phyloP scores from a whole-genome alignment of 345 rosid species.

The Carallia pectinifolia region DNA sequence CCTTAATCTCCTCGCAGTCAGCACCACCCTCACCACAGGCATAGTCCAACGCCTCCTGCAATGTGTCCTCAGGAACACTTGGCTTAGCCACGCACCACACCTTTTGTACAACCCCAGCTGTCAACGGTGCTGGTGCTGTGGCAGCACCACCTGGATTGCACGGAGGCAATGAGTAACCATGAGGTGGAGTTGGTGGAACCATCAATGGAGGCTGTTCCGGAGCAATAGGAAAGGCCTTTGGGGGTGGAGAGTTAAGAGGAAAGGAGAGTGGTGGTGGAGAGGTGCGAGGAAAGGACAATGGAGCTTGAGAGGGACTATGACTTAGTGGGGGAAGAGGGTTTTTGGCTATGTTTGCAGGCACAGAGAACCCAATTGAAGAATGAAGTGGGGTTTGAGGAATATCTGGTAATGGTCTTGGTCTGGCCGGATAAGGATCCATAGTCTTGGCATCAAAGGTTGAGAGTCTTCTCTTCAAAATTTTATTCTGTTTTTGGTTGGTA shows the following conservation, averaged over 20 bases:
- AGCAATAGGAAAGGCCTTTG: conserved; percentile 22
- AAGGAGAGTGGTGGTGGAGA: conserved; percentile 22
- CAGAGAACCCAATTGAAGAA: conserved; percentile 49
- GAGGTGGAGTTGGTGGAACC: conserved; percentile 30
- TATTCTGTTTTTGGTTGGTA: conserved; percentile 18
- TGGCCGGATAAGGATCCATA: conserved; percentile 38
- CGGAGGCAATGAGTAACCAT: conserved; percentile 41
- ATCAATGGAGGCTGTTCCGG: conserved; percentile 42
- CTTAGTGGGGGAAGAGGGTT: conserved; percentile 34
- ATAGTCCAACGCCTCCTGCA: conserved; percentile 65
- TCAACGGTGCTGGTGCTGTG: conserved; percentile 31
- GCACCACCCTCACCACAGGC: conserved; percentile 77
- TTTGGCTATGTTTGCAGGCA: conserved; percentile 49
- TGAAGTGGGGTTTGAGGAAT: conserved; percentile 36
- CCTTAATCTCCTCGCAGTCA: conserved; percentile 53
- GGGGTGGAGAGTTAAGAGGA: conserved; percentile 23
- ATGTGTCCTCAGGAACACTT: conserved; percentile 53
- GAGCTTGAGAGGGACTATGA: conserved; percentile 18
- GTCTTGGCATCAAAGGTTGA: conserved; percentile 36
- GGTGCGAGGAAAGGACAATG: conserved; percentile 11
- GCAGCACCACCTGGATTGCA: conserved; percentile 31
- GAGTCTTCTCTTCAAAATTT: conserved; percentile 40
- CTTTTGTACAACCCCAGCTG: conserved; percentile 34
- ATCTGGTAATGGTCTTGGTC: conserved; percentile 54
- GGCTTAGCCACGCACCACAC: conserved; percentile 82